Evolutionary conservation across 257 asterid genomes (phyloP), one percentile per base, ranked within the genome.

Genomic region (Solanum arcanum): DNA sequence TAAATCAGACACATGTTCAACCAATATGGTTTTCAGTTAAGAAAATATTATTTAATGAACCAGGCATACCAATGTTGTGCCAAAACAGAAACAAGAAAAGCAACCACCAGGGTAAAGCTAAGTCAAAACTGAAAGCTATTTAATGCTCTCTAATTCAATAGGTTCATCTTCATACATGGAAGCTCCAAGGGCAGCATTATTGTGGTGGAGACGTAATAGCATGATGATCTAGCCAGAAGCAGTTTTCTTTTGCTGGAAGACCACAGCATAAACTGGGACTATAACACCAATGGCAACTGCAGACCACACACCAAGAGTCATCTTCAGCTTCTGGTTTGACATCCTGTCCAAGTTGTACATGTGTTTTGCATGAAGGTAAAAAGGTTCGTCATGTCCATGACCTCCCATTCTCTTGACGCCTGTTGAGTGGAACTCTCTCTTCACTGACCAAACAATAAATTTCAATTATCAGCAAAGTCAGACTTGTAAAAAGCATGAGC

Each of bases 341-440:
- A 96, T 95, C 93, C 94, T 89, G 91, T 96, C 98, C 92, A 96
- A 89, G 93, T 96, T 96, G 95, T 95, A 95, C 99, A 96, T 96
- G 94, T 94, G 99, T 90, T 96, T 95, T n/a, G 98, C 95, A 23
- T 96, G 99, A 66, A 96, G 90, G 92, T 96, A 96, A 86, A 33
- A 94, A 9, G 97, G 98, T 91, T 93, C 98, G 11, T 95, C 98
- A 41, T 96, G 97, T 25, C 97, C 98, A 85, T 92, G 98, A n/a
- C 96, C 98, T 81, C 98, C 98, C 99, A 96, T 96, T 89, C 89
- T 90, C 94, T 92, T 95, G 56, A 91, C 88, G 14, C 92, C 87
- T 21, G 95, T 95, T 87, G 99, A 92, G 88, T 96, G 98, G 87
- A 95, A 88, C 68, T 94, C 97, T 92, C 95, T 91, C 87, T 85